These are phyloP conservation scores for Kernera saxatilis DNA, from an alignment of 345 rosid species.

Conservation along the genomic window DNA sequence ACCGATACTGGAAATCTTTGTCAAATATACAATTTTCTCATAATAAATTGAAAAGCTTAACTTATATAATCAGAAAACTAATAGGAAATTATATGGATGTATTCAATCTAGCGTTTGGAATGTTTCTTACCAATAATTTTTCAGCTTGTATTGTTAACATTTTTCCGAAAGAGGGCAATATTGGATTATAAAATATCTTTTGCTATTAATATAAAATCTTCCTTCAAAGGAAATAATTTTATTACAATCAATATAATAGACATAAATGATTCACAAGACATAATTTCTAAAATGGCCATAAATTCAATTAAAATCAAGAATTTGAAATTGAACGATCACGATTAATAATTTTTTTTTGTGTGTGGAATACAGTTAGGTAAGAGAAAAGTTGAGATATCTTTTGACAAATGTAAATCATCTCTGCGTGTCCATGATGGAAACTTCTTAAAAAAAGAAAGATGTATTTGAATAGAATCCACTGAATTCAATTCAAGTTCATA, in stretches of 20 bases:
- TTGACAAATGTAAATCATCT: background rate
- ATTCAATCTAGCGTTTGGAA: too few relatives aligned
- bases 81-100: too few relatives aligned
- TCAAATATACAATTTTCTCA: background rate
- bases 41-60: background rate
- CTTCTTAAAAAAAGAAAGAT: background rate
- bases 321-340: background rate
- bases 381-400: background rate
- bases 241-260: background rate
- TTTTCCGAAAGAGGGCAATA: background rate
- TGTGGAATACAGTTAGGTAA: background rate
- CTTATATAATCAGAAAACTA: background rate
- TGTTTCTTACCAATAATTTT: background rate
- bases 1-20: background rate
- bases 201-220: slow-evolving; percentile 7
- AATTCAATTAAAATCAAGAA: background rate
- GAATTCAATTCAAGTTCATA: background rate
- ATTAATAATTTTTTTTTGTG: background rate
- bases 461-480: background rate
- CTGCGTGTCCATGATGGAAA: background rate
- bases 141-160: background rate
- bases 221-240: background rate
- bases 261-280: background rate
- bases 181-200: background rate
- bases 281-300: background rate